Evolutionary conservation across 352 stramenopile species (phyloP).

Genomic region (Phytophthora chlamydospora): DNA sequence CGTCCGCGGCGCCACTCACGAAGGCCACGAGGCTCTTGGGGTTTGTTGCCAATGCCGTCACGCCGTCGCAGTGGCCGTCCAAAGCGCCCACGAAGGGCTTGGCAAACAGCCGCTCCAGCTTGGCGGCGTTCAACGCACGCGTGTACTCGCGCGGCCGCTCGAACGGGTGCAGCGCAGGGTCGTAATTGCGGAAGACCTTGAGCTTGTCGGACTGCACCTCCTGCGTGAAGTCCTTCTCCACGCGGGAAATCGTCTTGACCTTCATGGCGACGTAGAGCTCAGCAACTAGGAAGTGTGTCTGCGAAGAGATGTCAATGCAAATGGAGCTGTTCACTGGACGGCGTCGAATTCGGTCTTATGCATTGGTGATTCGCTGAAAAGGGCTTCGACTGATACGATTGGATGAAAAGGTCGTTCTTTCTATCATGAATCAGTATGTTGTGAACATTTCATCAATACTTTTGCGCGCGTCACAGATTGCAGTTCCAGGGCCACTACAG

Average conservation of each 20-base stretch:
- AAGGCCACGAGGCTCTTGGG: conserved; percentile 91
- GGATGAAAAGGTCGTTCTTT: conserved; percentile 14
- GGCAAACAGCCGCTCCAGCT: conserved; percentile 99
- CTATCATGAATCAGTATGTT: conserved; percentile 17
- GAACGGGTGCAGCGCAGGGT: conserved; percentile 95
- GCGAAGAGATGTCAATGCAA: conserved; percentile 17
- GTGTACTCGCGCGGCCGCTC: conserved; percentile 95
- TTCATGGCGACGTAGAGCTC: conserved; percentile 89
- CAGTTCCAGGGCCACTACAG: conserved; percentile 15
- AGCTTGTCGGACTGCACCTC: conserved; percentile 94
- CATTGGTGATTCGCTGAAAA: conserved; percentile 15
- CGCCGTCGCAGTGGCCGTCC: conserved; percentile 96
- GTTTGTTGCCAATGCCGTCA: conserved; percentile 93
- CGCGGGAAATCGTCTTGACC: conserved; percentile 98
- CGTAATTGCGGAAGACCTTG: conserved; percentile 97
- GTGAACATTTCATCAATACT: conserved; percentile 26
- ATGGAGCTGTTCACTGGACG: conserved; percentile 40
- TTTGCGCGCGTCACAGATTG: conserved; percentile 15
- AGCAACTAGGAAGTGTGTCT: conserved; percentile 10
- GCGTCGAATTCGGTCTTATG: conserved; percentile 15
- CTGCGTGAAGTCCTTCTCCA: conserved; percentile 94
- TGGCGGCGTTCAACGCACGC: conserved; percentile 96
- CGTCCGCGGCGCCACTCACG: conserved; percentile 90
- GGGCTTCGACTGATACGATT: conserved; percentile 7
- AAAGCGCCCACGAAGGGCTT: conserved; percentile 98